Evolutionary conservation across 2,329 filamentous ascomycete genomes (phyloP).

Genomic region (Claviceps sp.): DNA sequence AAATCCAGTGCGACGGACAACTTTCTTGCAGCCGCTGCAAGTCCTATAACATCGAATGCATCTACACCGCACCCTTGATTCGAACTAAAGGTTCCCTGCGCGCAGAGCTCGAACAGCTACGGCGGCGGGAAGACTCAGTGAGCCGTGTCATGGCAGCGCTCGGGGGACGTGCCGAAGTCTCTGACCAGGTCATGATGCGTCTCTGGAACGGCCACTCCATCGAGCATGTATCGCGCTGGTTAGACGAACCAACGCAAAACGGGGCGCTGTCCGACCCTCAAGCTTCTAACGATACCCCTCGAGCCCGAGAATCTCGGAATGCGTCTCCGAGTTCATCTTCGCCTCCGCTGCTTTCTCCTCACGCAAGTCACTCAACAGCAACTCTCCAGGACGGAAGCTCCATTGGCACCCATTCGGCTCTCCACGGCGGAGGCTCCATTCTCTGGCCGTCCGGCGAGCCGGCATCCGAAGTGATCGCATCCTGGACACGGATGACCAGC

Average conservation of each 20-base stretch:
- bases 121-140: constrained; percentile 36
- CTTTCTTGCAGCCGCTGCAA: constrained; percentile 41
- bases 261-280: background rate
- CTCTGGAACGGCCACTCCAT: constrained; percentile 39
- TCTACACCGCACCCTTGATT: constrained; percentile 47
- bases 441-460: constrained; percentile 12
- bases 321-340: background rate
- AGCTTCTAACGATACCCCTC: background rate
- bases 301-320: background rate
- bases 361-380: background rate
- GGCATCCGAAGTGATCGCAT: constrained; percentile 12
- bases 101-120: constrained; percentile 42
- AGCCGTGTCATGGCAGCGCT: constrained; percentile 42
- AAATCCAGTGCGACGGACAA: constrained; percentile 43
- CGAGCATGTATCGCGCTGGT: constrained; percentile 40
- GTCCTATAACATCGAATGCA: constrained; percentile 33
- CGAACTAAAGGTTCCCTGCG: constrained; percentile 49
- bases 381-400: background rate
- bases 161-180: constrained; percentile 28
- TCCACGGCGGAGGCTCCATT: background rate
- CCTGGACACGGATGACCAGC: constrained; percentile 49
- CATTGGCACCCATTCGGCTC: background rate
- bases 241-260: constrained; percentile 17
- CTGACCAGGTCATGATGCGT: constrained; percentile 38
- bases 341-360: background rate